phyloP scores from a whole-genome alignment of 2,329 filamentous ascomycete species.

The Alternaria atra region DNA sequence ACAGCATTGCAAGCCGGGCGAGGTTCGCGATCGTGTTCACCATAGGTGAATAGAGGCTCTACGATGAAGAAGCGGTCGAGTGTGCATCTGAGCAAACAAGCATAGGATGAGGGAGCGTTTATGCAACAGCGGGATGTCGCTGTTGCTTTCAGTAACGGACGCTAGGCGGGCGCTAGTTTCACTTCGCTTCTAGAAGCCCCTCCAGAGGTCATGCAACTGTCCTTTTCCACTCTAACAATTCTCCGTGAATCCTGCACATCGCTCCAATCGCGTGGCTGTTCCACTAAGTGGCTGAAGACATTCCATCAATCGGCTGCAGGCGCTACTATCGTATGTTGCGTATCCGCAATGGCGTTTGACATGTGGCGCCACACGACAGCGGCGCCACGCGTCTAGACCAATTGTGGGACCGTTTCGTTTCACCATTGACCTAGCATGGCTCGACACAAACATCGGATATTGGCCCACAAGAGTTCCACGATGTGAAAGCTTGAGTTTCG shows the following conservation, averaged over 20 bases:
- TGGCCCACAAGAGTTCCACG: neutral
- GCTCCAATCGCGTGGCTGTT: neutral
- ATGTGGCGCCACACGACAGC: slow-evolving; percentile 8
- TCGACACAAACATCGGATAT: neutral
- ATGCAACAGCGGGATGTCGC: neutral
- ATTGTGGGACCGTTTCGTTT: slow-evolving; percentile 24
- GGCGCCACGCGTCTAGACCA: slow-evolving; percentile 20
- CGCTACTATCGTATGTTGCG: neutral
- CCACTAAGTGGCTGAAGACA: slow-evolving; percentile 1
- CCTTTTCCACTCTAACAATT: neutral
- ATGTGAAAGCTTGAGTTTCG: neutral
- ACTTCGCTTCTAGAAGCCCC: neutral
- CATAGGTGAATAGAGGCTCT: neutral
- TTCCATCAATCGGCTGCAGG: slow-evolving; percentile 33
- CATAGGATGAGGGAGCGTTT: slow-evolving; percentile 1
- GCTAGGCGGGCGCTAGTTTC: neutral
- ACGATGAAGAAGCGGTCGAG: neutral
- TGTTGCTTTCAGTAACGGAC: neutral
- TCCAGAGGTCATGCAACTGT: neutral
- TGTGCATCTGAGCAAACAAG: neutral
- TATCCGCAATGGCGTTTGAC: neutral
- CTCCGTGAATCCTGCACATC: neutral
- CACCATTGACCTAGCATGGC: slow-evolving; percentile 19
- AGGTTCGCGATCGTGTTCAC: neutral
- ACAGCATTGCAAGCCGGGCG: neutral